phyloP scores from a whole-genome alignment of 495 filamentous ascomycete genomes.

The Extremus antarcticus region DNA sequence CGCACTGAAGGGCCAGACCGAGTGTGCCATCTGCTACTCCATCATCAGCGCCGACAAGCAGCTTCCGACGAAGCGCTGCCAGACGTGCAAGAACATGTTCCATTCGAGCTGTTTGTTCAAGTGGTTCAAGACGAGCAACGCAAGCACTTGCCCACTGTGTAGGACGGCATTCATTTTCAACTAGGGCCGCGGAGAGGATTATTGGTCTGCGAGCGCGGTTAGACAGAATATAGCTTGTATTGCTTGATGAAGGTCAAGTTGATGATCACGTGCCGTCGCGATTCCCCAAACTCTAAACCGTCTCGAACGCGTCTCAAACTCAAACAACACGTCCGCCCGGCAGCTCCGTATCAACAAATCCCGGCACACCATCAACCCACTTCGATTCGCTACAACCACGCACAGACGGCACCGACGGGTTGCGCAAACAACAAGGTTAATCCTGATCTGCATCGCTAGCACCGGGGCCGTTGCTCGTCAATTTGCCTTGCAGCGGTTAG shows the following conservation, averaged over 20 bases:
- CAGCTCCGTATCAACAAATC: too few species aligned
- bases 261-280: too few species aligned
- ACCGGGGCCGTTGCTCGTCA: background rate
- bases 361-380: background rate
- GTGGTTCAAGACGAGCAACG: conserved; percentile 91
- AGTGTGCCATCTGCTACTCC: conserved; percentile 95
- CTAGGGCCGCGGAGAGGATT: too few species aligned
- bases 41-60: conserved; percentile 79
- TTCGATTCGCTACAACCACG: background rate
- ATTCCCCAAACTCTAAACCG: too few species aligned
- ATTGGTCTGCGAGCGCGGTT: too few species aligned
- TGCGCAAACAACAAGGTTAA: background rate
- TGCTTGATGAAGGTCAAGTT: too few species aligned
- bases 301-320: too few species aligned
- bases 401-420: background rate
- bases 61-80: conserved; percentile 81
- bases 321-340: too few species aligned
- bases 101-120: conserved; percentile 81
- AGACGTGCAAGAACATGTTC: conserved; percentile 89
- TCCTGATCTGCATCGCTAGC: background rate
- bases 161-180: conserved; percentile 64
- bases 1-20: conserved; percentile 81
- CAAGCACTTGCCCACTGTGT: conserved; percentile 82
- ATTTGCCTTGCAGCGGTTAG: background rate
- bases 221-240: too few species aligned